Evolutionary conservation across 805 yeast species (phyloP), one percentile per base, ranked within the genome.

Genomic region (Torulaspora gathmanii): DNA sequence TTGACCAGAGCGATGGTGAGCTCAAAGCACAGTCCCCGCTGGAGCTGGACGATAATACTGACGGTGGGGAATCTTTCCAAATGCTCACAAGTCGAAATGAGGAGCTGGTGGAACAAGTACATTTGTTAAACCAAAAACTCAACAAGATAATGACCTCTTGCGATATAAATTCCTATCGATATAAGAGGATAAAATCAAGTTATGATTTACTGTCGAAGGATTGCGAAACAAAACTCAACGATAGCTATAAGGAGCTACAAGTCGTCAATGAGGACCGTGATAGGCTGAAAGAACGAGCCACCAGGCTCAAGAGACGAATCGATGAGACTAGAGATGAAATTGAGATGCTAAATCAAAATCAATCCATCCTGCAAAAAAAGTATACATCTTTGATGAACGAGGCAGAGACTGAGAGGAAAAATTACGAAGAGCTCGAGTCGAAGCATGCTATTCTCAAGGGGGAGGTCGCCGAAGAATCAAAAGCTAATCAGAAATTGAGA

Each of bases 341-440:
- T 11, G 52, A 53, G 22, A 55, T 60, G 59, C 40, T 58, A 15
- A 58, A 54, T 19, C 58, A 62, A 38, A 63, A 61, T 40, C 61
- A 59, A 42, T 53, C 51, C 13, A 50, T 58, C 19, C 23, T 61
- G n/a, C 60, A 58, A 41, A 53, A 48, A 7, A 60, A 60, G 45
- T 59, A 55, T 40, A 61, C 58, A 38, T 40, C 40, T 13, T 27
- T 53, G 13, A 42, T 49, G 10, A 27, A 44, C 22, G 62, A 59
- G 31, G 25, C 49, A 28, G 55, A 52, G 26, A 36, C 34, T 3
- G 42, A 29, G 36, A 52, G 33, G 34, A 37, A 46, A 31, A 37
- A 35, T 33, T 20, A 45, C 39, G 38, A 29, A 49, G 47, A 37
- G 40, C 28, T 40, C 35, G 46, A 42, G 28, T 44, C 33, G 6